Base-by-base conservation (phyloP, 768 basidiomycete species). In the Gyrodon lividus region DNA sequence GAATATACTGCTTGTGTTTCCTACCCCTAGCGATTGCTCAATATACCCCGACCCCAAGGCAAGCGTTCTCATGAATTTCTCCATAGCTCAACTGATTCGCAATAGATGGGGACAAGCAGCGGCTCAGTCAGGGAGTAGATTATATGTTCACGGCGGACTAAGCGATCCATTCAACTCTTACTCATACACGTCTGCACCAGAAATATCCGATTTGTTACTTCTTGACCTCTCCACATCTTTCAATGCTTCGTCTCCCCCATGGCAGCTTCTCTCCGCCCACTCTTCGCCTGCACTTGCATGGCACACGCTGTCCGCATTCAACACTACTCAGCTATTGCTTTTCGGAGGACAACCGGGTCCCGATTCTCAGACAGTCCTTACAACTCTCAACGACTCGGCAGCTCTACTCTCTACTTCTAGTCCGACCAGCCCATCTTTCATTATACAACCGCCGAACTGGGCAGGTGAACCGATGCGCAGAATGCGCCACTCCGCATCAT, bases 81-180 rank as follows among this genome's bases (percentile, higher is more conserved):
- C n/a, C 37, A 6, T 24, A 39, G 43, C 49, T 38, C 16, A 17
- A 28, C 56, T 60, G 28, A 64, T 34, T 24, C n/a, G 22, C 14
- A 34, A 19, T 39, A 94, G 93, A 74, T 96, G 93, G 93, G 93
- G 86, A 24, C 90, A 92, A 56, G 87, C 89, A 5, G 71, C 74
- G 1, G 77, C 82, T 17, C 60, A 86, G 38, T 65, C 87, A 20
- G 73, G 79, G 59, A 75, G 81, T 55, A 74, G 74, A 10, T 73
- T 95, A 38, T 83, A 83, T 63, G 71, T 94, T 37, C 84, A 89
- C 52, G 93, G 92, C 33, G 93, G 93, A 43, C 84, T 90, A 65
- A 86, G 83, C 35, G 89, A 92, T 68, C 74, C 77, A 30, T 80
- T 68, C 67, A 85, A 87, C 65, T 63, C 76, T 14, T 89, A 77